Evolutionary conservation across 2,329 filamentous ascomycete genomes (phyloP).

Genomic region (Neurospora sp.): DNA sequence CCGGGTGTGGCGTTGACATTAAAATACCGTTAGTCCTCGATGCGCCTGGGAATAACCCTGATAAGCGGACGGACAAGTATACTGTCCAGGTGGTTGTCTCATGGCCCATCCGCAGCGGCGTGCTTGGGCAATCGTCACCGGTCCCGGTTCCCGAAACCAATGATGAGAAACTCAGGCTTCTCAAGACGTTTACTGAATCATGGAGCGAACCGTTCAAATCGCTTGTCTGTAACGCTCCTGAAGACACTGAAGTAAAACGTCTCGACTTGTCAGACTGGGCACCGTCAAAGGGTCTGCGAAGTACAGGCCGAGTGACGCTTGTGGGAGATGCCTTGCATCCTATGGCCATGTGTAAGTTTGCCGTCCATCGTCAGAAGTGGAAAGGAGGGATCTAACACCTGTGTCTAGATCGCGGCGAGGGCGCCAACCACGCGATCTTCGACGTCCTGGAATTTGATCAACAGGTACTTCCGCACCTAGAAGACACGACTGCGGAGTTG

Average conservation of each 20-base stretch:
- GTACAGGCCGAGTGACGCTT: constrained; percentile 32
- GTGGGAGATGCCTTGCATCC: constrained; percentile 47
- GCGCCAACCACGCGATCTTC: constrained; percentile 45
- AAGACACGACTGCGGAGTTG: constrained; percentile 7
- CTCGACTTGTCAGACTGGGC: constrained; percentile 40
- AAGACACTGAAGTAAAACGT: constrained; percentile 31
- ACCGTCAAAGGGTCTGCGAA: constrained; percentile 27
- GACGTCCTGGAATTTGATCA: constrained; percentile 38
- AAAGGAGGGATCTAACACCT: neutral
- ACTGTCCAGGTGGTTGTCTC: constrained; percentile 40
- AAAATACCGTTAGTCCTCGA: constrained; percentile 31
- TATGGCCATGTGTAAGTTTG: constrained; percentile 50
- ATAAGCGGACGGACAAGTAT: constrained; percentile 27
- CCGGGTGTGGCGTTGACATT: neutral
- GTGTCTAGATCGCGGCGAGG: constrained; percentile 43
- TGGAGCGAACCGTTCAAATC: constrained; percentile 42
- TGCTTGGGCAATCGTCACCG: constrained; percentile 20
- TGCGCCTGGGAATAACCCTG: constrained; percentile 31
- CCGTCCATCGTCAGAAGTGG: neutral
- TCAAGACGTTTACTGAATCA: constrained; percentile 32
- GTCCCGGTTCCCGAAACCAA: constrained; percentile 32
- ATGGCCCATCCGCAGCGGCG: constrained; percentile 35
- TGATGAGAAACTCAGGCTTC: constrained; percentile 28
- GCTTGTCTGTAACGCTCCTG: constrained; percentile 30
- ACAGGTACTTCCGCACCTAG: constrained; percentile 18